Conservation (phyloP, 169 alveolate genomes). For the Babesia sp. region DNA sequence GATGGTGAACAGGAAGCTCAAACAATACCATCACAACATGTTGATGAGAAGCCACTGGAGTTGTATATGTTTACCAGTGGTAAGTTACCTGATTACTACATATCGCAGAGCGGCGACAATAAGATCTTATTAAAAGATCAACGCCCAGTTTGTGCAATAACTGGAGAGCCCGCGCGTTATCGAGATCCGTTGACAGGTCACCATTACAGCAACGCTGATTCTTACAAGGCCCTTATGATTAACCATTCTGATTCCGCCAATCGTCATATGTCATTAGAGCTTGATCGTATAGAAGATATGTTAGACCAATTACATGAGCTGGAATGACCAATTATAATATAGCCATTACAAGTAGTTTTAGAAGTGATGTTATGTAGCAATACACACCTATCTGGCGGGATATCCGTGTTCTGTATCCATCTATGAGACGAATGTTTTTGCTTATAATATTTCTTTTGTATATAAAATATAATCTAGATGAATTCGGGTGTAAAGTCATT, state of each 20-base stretch:
- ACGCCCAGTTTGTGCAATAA: conserved; percentile 49
- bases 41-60: conserved; percentile 64
- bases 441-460: no score
- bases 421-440: no score
- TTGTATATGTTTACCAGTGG: conserved; percentile 69
- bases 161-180: conserved; percentile 56
- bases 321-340: not conserved
- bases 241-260: conserved; percentile 4
- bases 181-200: conserved; percentile 53
- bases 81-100: conserved; percentile 57
- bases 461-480: no score
- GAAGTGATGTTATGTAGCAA: not conserved
- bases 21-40: conserved; percentile 18
- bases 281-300: conserved; percentile 16
- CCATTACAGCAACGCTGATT: conserved; percentile 39
- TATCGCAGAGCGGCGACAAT: not conserved
- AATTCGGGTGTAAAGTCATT: not conserved
- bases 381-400: not conserved
- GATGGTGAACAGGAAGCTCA: conserved; percentile 36
- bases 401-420: no score
- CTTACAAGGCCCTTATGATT: conserved; percentile 34
- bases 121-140: not conserved
- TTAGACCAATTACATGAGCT: not conserved
- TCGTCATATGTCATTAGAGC: conserved; percentile 9
- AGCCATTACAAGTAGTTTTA: not conserved